phyloP scores from a whole-genome alignment of 306 rosid species.

The Dalbergia oliveri region DNA sequence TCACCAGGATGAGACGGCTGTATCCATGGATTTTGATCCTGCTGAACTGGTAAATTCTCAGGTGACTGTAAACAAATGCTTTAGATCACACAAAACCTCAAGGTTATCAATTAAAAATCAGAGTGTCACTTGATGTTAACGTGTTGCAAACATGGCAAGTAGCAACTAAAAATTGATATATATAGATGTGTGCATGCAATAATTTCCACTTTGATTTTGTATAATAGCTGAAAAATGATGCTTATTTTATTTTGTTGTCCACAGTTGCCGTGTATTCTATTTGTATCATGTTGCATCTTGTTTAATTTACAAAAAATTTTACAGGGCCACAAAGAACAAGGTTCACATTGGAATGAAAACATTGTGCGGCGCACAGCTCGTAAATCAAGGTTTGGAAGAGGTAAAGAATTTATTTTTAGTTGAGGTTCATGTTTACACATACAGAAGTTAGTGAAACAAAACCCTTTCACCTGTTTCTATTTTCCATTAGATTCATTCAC shows the following conservation, averaged over 20 bases:
- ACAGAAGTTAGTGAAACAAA: neutral
- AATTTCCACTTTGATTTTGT: neutral
- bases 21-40: slow-evolving; percentile 49
- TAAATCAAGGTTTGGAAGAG: slow-evolving; percentile 88
- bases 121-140: neutral
- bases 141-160: neutral
- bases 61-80: slow-evolving; percentile 49
- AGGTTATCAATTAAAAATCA: neutral
- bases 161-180: neutral
- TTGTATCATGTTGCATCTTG: slow-evolving; percentile 20
- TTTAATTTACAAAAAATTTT: slow-evolving; percentile 14
- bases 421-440: neutral
- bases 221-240: neutral
- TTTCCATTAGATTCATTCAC: too few species aligned
- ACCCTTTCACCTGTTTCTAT: neutral
- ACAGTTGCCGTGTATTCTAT: slow-evolving; percentile 1
- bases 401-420: slow-evolving; percentile 48
- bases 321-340: slow-evolving; percentile 54
- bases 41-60: slow-evolving; percentile 42
- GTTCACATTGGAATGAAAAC: slow-evolving; percentile 61
- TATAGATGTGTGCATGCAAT: slow-evolving; percentile 1
- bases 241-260: neutral
- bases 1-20: neutral
- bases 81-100: slow-evolving; percentile 19
- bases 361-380: slow-evolving; percentile 59